Evolutionary conservation across 2,329 filamentous ascomycete genomes (phyloP).

Genomic region (Aspergillus viridinutans): DNA sequence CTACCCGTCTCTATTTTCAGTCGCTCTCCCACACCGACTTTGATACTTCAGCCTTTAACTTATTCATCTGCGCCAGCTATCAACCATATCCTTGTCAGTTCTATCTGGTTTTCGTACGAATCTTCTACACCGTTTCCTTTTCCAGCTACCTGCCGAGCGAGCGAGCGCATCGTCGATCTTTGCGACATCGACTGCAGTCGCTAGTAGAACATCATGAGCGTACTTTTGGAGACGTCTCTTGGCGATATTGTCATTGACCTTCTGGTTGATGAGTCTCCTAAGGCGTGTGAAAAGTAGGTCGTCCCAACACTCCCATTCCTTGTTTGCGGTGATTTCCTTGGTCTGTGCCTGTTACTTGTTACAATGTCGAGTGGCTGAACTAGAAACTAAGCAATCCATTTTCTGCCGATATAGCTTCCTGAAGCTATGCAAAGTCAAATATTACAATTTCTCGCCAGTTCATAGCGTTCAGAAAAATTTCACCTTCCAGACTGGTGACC

Average conservation of each 20-base stretch:
- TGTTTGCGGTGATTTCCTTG: neutral
- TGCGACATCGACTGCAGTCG: conserved; percentile 9
- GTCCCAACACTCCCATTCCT: conserved; percentile 3
- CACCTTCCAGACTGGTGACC: conserved; percentile 94
- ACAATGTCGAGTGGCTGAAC: conserved; percentile 50
- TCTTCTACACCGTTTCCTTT: neutral
- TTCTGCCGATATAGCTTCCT: conserved; percentile 65
- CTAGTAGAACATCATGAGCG: conserved; percentile 63
- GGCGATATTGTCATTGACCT: conserved; percentile 96
- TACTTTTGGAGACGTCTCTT: conserved; percentile 84
- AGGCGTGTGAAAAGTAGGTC: conserved; percentile 91
- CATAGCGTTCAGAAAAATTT: conserved; percentile 93
- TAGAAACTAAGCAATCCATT: conserved; percentile 49
- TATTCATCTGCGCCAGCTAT: neutral
- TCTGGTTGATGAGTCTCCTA: conserved; percentile 81
- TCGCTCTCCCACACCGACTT: neutral
- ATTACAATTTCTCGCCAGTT: conserved; percentile 95
- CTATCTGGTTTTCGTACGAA: neutral
- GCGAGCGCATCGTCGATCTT: conserved; percentile 13
- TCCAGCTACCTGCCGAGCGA: conserved; percentile 3
- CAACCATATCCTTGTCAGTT: neutral
- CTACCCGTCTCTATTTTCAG: neutral
- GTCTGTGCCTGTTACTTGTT: conserved; percentile 8
- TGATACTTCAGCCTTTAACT: neutral
- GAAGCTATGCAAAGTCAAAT: conserved; percentile 98